Evolutionary conservation across 208 protist genomes (phyloP).

Genomic region (Porcisia deanei): DNA sequence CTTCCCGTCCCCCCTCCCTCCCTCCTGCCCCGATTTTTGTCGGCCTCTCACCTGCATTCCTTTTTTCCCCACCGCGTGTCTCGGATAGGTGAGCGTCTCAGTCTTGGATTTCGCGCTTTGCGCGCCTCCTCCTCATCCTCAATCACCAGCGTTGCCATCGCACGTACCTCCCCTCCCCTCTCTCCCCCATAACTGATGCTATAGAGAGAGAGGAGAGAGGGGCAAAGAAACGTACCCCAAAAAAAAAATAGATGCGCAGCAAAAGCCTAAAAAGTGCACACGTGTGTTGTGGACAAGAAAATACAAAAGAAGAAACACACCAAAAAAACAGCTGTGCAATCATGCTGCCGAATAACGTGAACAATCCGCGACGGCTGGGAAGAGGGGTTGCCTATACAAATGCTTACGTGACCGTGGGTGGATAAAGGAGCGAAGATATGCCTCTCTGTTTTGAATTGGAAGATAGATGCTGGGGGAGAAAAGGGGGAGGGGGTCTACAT

Average conservation of each 20-base stretch:
- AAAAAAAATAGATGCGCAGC: not conserved
- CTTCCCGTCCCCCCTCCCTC: no score
- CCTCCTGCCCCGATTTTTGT: no score
- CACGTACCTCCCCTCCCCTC: not conserved
- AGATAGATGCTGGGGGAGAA: no score
- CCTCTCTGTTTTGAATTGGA: no score
- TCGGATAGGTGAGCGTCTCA: not conserved
- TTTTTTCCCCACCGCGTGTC: not conserved
- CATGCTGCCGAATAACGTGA: not conserved
- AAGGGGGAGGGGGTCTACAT: no score
- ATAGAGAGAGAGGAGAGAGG: conserved; percentile 3
- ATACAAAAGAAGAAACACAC: not conserved
- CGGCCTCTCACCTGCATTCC: not conserved
- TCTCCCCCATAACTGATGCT: not conserved
- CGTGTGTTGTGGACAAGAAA: not conserved
- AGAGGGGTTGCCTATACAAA: not conserved
- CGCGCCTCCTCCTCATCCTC: not conserved
- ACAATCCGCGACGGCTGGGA: not conserved
- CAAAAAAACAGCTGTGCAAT: not conserved
- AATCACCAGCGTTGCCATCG: not conserved
- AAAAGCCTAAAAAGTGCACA: not conserved
- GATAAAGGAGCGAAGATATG: no score
- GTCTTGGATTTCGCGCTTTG: not conserved
- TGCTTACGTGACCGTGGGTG: no score
- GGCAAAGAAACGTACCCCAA: no score